Percentiles rank a stretch among this genome's conserved stretches.
These are phyloP conservation scores for Salix udensis DNA, from an alignment of 345 rosid species.

Conservation along the genomic window DNA sequence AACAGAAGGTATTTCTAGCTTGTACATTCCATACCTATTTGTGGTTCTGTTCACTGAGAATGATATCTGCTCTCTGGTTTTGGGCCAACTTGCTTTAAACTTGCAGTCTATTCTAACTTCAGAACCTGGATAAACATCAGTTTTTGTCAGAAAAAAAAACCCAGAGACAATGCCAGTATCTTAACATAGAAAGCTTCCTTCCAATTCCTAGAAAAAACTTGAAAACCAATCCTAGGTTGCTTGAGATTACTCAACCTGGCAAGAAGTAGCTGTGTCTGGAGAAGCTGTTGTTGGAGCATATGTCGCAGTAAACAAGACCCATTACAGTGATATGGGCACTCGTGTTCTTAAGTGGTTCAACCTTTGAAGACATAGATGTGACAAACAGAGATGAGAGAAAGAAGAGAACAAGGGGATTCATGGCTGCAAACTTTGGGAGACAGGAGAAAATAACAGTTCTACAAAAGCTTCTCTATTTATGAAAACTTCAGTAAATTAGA, in stretches of 20 bases:
- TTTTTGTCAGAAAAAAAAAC: neutral
- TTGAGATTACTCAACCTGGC: conserved; percentile 50
- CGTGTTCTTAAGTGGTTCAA: conserved; percentile 20
- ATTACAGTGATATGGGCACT: conserved; percentile 60
- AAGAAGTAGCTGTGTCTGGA: conserved; percentile 94
- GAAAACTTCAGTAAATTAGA: conserved; percentile 15
- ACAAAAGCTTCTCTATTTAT: conserved; percentile 3
- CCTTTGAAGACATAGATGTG: conserved; percentile 35
- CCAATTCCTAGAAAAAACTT: neutral
- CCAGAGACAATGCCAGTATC: neutral
- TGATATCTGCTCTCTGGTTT: conserved; percentile 53
- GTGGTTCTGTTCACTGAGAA: conserved; percentile 90
- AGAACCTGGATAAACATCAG: conserved; percentile 48
- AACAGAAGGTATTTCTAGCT: conserved; percentile 63
- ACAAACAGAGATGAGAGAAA: conserved; percentile 34
- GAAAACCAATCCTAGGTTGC: neutral
- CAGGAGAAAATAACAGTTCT: conserved; percentile 12
- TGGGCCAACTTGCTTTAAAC: conserved; percentile 56
- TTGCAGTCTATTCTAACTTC: conserved; percentile 82
- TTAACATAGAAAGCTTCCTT: neutral
- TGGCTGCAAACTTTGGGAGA: conserved; percentile 27
- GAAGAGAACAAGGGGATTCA: conserved; percentile 41
- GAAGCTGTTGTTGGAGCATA: conserved; percentile 95
- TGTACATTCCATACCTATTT: conserved; percentile 69
- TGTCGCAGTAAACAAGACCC: conserved; percentile 95